Base-by-base conservation (phyloP, 2,329 filamentous ascomycete genomes). In the Verticillium dahliae region DNA sequence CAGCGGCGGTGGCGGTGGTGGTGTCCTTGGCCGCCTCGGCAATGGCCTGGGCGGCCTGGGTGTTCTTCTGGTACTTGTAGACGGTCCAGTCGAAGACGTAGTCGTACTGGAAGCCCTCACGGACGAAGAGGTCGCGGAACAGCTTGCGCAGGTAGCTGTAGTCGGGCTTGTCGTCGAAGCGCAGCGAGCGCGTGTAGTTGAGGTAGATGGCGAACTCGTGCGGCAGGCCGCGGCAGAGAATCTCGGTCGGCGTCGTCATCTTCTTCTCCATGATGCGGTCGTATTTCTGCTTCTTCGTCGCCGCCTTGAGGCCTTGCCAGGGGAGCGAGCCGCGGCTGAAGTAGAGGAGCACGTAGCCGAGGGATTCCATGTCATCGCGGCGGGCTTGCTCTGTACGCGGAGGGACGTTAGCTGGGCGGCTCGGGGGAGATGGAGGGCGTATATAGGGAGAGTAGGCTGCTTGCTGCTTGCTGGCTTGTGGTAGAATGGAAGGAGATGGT, bases 241-340 rank as follows among this genome's bases (percentile, higher is more conserved):
- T 93, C 80, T 99, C 94, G 70, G 94, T 98, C 9, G 95, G 93
- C 3, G 95, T 99, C 14, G 95, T 99, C 95, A 98, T 98, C 91
- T 99, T 99, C 89, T 99, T 99, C 85, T 99, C 95, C 94, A 98
- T 98, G 81, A 99, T 99, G 67, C 94, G 88, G 80, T 99, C 95
- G 75, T 99, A 98, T 84, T 99, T 99, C 83, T 98, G 94, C 89
- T 97, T 97, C 88, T 97, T 97, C 68, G 93, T 97, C 70, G 94
- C 94, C 81, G 94, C 94, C 87, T 97, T 97, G 61, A 97, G 85
- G 62, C 95, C 95, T 82, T 99, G 95, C 95, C 95, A 99, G 65
- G 95, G 95, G 62, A 99, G 92, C 67, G 93, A 97, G 66, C 95
- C 95, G 78, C 95, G 94, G 85, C 94, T 98, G 83, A 99, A 99